Percentiles rank a stretch among this genome's conserved stretches.
Evolutionary conservation across 2,329 filamentous ascomycete genomes (phyloP).

Genomic region (Xylariales sp.): DNA sequence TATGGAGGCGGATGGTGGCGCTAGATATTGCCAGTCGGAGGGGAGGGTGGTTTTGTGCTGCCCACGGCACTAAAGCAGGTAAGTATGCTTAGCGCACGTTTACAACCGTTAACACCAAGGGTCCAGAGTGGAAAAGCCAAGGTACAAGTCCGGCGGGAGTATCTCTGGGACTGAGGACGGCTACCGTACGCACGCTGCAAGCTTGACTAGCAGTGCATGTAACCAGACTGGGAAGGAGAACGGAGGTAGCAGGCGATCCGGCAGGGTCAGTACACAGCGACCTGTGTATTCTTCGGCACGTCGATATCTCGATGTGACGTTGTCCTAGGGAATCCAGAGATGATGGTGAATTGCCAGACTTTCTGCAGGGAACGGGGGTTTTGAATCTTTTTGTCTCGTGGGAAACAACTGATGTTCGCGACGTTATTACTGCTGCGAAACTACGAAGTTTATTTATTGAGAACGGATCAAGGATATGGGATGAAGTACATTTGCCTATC

Average conservation of each 20-base stretch:
- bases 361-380: neutral
- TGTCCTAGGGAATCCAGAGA: no score
- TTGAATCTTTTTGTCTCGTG: neutral
- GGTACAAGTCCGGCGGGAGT: slow-evolving; percentile 19
- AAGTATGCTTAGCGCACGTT: slow-evolving; percentile 23
- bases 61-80: slow-evolving; percentile 23
- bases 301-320: slow-evolving; percentile 7
- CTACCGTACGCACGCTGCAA: slow-evolving; percentile 24
- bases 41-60: slow-evolving; percentile 24
- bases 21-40: slow-evolving; percentile 27
- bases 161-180: slow-evolving; percentile 23
- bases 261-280: slow-evolving; percentile 14
- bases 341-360: no score
- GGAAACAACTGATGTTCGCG: no score
- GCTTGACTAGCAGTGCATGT: slow-evolving; percentile 35
- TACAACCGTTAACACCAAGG: slow-evolving; percentile 18
- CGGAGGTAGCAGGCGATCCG: slow-evolving; percentile 31
- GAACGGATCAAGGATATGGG: neutral
- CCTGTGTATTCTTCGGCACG: slow-evolving; percentile 6
- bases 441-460: neutral
- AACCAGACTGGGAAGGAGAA: slow-evolving; percentile 48
- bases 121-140: slow-evolving; percentile 20
- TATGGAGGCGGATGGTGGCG: slow-evolving; percentile 25
- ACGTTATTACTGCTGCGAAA: no score
- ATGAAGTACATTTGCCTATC: slow-evolving; percentile 5